A percentile compares a stretch with the other conserved stretches of the same genome.
phyloP scores from a whole-genome alignment of 805 yeast genomes.

The Saturnispora silvae region DNA sequence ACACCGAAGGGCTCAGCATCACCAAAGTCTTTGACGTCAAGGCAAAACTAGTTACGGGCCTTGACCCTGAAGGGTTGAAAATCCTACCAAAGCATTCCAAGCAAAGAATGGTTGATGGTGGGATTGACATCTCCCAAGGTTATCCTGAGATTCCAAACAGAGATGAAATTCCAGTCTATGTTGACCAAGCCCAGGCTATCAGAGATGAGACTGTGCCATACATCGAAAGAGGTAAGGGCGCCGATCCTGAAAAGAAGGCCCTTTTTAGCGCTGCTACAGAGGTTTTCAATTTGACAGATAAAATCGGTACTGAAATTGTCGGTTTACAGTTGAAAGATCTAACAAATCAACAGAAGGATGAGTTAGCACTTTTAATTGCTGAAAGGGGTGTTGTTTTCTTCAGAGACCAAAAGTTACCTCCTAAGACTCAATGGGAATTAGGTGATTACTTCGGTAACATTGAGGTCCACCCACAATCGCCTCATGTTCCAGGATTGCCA shows the following conservation, averaged over 20 bases:
- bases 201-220: slow-evolving; percentile 26
- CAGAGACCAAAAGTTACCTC: slow-evolving; percentile 35
- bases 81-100: slow-evolving; percentile 20
- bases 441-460: slow-evolving; percentile 37
- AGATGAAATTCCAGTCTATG: slow-evolving; percentile 26
- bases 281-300: slow-evolving; percentile 33
- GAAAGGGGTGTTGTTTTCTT: slow-evolving; percentile 42
- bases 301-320: slow-evolving; percentile 39
- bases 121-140: slow-evolving; percentile 28
- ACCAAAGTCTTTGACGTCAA: slow-evolving; percentile 4
- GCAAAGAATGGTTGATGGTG: slow-evolving; percentile 26
- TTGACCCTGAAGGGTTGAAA: slow-evolving; percentile 15
- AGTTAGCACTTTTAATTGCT: slow-evolving; percentile 36
- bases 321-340: slow-evolving; percentile 36
- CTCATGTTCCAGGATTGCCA: slow-evolving; percentile 26
- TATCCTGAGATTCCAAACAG: slow-evolving; percentile 29
- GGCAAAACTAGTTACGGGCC: slow-evolving; percentile 7
- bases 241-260: slow-evolving; percentile 33
- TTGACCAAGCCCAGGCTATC: slow-evolving; percentile 32
- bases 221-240: slow-evolving; percentile 25
- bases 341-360: slow-evolving; percentile 34
- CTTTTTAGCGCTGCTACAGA: slow-evolving; percentile 31
- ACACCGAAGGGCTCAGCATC: slow-evolving; percentile 7
- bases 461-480: slow-evolving; percentile 30
- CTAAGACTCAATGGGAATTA: slow-evolving; percentile 32